Evolutionary conservation across 306 rosid species (phyloP).

Genomic region (Cicer pinnatifidum): DNA sequence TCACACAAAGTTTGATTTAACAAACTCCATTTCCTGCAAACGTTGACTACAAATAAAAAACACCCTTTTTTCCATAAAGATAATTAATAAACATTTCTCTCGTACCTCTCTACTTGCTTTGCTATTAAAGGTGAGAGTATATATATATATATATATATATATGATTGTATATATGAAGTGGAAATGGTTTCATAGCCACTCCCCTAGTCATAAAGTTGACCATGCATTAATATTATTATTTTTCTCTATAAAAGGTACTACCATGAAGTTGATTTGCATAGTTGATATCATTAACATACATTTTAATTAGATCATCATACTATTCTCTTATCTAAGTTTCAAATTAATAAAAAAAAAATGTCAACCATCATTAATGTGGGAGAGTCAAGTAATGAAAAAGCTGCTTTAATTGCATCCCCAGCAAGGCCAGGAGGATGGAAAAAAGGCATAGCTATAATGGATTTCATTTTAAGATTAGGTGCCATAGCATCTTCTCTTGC

Average conservation of each 20-base stretch:
- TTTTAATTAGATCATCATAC: not conserved
- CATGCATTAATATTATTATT: constrained; percentile 11
- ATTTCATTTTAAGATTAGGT: constrained; percentile 78
- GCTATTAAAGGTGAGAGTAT: not conserved
- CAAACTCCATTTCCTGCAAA: not conserved
- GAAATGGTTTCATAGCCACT: constrained; percentile 52
- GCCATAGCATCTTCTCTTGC: constrained; percentile 65
- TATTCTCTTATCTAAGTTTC: not conserved
- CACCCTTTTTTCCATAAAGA: not conserved
- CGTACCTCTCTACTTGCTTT: constrained; percentile 38
- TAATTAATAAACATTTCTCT: not conserved
- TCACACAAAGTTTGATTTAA: constrained; percentile 21
- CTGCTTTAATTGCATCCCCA: not conserved
- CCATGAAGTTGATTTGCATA: constrained; percentile 14
- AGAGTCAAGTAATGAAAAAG: constrained; percentile 59
- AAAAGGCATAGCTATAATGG: constrained; percentile 68
- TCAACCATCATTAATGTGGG: constrained; percentile 60
- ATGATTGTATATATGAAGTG: not conserved
- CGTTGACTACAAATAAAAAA: not conserved
- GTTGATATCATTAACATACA: not conserved
- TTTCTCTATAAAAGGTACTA: constrained; percentile 45
- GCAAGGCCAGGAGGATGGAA: constrained; percentile 58
- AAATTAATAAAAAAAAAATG: constrained; percentile 37
- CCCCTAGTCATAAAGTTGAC: constrained; percentile 36
- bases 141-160: not conserved